These are phyloP conservation scores for Aspergillus affinis DNA, from an alignment of 495 filamentous ascomycete genomes.

Conservation along the genomic window DNA sequence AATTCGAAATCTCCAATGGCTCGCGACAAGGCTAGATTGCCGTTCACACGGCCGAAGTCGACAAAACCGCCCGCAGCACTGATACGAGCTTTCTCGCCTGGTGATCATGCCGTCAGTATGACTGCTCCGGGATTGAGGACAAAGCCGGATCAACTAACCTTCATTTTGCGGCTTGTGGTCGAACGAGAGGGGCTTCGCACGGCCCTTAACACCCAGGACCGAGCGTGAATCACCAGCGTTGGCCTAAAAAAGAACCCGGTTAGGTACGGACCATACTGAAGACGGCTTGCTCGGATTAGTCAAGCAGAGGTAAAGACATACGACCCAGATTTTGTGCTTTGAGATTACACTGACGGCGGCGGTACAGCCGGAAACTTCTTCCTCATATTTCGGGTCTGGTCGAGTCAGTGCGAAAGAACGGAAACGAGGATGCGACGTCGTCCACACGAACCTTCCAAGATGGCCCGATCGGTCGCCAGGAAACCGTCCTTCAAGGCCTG, in stretches of 20 bases:
- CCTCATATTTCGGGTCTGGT: constrained; percentile 90
- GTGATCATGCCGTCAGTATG: constrained; percentile 22
- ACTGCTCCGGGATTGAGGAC: constrained; percentile 6
- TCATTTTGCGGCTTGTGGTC: constrained; percentile 99
- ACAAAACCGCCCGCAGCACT: constrained; percentile 95
- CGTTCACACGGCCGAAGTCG: constrained; percentile 97
- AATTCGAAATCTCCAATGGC: constrained; percentile 99
- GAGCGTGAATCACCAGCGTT: constrained; percentile 95
- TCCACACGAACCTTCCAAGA: constrained; percentile 73
- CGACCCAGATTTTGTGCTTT: constrained; percentile 90
- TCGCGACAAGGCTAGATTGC: constrained; percentile 94
- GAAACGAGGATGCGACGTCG: constrained; percentile 11
- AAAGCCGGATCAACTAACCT: constrained; percentile 52
- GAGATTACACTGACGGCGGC: constrained; percentile 87
- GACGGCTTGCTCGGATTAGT: not conserved
- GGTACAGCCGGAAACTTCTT: constrained; percentile 97
- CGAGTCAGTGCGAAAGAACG: constrained; percentile 17
- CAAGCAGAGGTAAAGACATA: constrained; percentile 48
- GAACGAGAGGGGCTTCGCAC: constrained; percentile 94
- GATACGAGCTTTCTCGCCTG: constrained; percentile 95
- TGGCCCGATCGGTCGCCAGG: constrained; percentile 91
- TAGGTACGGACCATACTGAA: constrained; percentile 4
- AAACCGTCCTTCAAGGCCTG: constrained; percentile 98
- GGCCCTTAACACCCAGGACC: constrained; percentile 91
- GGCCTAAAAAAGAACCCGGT: constrained; percentile 54